Percentiles rank a stretch among this genome's conserved stretches.
These are phyloP conservation scores for Rubus parviflorus DNA, from an alignment of 306 rosid genomes.

Conservation along the genomic window DNA sequence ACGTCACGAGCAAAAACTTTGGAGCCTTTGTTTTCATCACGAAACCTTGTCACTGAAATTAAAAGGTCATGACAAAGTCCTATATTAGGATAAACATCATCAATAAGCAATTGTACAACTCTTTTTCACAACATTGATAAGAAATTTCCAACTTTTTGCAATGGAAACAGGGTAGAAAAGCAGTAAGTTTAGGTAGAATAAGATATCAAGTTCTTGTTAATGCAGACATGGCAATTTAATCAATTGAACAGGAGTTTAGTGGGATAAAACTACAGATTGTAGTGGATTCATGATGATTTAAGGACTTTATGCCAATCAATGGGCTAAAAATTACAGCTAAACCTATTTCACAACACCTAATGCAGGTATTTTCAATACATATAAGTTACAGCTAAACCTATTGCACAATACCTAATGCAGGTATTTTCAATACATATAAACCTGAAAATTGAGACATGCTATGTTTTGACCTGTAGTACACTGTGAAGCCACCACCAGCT, in stretches of 20 bases:
- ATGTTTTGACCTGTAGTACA: conserved; percentile 43
- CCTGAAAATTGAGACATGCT: conserved; percentile 19
- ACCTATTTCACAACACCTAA: neutral
- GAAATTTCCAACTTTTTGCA: neutral
- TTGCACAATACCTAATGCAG: neutral
- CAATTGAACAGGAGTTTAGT: too few species aligned
- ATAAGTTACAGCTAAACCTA: too few species aligned
- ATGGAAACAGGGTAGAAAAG: neutral
- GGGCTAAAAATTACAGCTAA: neutral
- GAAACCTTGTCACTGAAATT: conserved; percentile 82
- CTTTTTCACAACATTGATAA: neutral
- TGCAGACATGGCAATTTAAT: too few species aligned
- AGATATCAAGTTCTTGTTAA: too few species aligned
- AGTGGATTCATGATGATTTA: too few species aligned
- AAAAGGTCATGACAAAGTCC: conserved; percentile 74
- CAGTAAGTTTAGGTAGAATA: too few species aligned
- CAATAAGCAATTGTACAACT: conserved; percentile 2
- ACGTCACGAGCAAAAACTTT: conserved; percentile 88
- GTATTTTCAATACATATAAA: neutral
- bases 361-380: neutral
- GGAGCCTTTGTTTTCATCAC: conserved; percentile 73
- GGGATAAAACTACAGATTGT: too few species aligned
- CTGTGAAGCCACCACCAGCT: conserved; percentile 47
- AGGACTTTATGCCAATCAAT: too few species aligned
- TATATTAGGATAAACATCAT: conserved; percentile 32